Evolutionary conservation across 345 rosid species (phyloP).

Genomic region (Brassica cretica): DNA sequence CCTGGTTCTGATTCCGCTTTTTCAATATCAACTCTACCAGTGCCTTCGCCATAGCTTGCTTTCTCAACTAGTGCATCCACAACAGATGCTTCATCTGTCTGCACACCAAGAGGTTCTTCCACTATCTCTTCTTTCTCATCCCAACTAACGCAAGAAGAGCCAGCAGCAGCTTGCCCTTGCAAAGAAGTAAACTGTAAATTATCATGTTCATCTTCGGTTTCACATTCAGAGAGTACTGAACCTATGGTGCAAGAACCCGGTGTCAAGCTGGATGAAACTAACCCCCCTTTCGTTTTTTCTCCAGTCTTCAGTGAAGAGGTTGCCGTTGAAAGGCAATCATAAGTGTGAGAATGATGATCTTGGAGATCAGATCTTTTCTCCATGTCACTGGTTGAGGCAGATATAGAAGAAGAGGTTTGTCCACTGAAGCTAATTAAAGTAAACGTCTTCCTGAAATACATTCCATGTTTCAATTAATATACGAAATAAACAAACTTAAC

Average conservation of each 20-base stretch:
- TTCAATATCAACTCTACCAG: conserved; percentile 39
- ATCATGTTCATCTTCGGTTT: conserved; percentile 40
- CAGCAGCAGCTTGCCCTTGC: conserved; percentile 42
- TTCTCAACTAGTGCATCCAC: conserved; percentile 22
- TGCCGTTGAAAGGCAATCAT: conserved; percentile 56
- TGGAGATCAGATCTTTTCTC: conserved; percentile 54
- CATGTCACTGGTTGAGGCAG: conserved; percentile 48
- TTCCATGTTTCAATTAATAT: neutral
- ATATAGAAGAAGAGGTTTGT: conserved; percentile 40
- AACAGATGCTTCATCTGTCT: conserved; percentile 41
- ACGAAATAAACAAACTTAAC: neutral
- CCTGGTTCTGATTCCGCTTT: conserved; percentile 36
- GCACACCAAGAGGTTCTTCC: conserved; percentile 45
- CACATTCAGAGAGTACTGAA: conserved; percentile 47
- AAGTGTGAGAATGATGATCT: conserved; percentile 52
- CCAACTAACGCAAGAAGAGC: conserved; percentile 63
- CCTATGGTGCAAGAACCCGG: conserved; percentile 44
- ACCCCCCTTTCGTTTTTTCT: conserved; percentile 48
- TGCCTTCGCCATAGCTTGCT: conserved; percentile 28
- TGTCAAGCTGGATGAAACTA: conserved; percentile 44
- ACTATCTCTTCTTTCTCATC: conserved; percentile 82
- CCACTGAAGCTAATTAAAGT: conserved; percentile 49
- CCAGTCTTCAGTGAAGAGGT: conserved; percentile 51
- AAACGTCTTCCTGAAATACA: conserved; percentile 60
- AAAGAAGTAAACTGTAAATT: conserved; percentile 42